phyloP scores from a whole-genome alignment of 177 flowering plant genomes.

The Vitis hybrid region DNA sequence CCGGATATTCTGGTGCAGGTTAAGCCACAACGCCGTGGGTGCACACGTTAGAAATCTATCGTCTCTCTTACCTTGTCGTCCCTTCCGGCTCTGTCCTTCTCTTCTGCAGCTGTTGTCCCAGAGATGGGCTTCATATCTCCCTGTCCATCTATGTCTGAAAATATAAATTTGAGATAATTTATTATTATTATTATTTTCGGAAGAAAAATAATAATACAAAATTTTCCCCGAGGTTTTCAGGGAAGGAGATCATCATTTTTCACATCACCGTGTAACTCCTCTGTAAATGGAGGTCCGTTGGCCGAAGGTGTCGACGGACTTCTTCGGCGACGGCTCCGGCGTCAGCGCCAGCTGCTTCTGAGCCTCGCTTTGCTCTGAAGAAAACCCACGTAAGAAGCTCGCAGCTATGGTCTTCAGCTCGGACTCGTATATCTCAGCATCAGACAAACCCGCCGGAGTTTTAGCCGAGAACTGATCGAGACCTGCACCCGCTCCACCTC shows the following conservation, averaged over 20 bases:
- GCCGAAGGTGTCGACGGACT: constrained; percentile 65
- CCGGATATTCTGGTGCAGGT: not conserved
- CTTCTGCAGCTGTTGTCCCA: constrained; percentile 92
- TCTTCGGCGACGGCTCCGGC: constrained; percentile 35
- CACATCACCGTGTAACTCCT: constrained; percentile 68
- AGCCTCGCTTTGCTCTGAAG: constrained; percentile 11
- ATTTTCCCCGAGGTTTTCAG: not conserved
- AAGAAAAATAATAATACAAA: not conserved
- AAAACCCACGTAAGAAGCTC: constrained; percentile 44
- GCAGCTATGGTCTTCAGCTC: constrained; percentile 64
- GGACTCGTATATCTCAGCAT: constrained; percentile 34
- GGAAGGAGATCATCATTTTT: not conserved
- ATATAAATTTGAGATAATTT: not conserved
- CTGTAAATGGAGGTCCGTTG: constrained; percentile 83
- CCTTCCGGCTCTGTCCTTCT: constrained; percentile 87
- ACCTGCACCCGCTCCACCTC: not conserved
- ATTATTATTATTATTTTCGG: not conserved
- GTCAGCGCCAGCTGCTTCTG: constrained; percentile 20
- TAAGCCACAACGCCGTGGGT: not conserved
- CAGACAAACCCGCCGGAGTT: constrained; percentile 13
- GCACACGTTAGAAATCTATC: constrained; percentile 17
- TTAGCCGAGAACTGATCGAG: constrained; percentile 24
- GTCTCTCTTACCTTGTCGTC: constrained; percentile 65
- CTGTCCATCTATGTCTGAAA: constrained; percentile 83
- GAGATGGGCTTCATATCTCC: constrained; percentile 83